Conservation (phyloP, 169 alveolate genomes). For the Eimeria nieschulzi region DNA sequence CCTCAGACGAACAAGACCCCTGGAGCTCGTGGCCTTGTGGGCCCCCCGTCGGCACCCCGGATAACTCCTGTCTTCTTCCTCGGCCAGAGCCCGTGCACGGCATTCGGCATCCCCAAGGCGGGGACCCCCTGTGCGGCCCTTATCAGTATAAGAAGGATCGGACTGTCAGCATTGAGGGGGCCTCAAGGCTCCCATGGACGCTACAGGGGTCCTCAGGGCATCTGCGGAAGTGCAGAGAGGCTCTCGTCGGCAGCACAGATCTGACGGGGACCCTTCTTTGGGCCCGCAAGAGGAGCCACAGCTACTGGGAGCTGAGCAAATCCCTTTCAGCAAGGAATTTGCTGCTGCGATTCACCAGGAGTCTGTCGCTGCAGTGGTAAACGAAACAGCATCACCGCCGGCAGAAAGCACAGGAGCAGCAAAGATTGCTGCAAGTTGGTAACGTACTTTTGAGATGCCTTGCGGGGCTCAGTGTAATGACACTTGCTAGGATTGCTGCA, state of each 20-base stretch:
- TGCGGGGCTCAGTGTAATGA: no score
- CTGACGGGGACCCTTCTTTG: conserved; percentile 42
- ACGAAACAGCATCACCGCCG: background rate
- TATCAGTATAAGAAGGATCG: background rate
- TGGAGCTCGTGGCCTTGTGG: conserved; percentile 62
- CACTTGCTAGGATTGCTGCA: no score
- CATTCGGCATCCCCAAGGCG: no score
- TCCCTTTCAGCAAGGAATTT: conserved; percentile 10
- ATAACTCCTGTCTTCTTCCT: no score
- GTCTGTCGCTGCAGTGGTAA: conserved; percentile 64
- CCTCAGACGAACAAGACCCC: background rate
- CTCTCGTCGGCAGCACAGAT: conserved; percentile 32
- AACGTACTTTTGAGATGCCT: no score
- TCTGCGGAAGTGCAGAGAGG: conserved; percentile 31
- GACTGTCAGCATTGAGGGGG: background rate
- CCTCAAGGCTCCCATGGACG: background rate
- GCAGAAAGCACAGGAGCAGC: background rate
- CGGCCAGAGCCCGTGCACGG: no score
- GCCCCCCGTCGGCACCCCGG: background rate
- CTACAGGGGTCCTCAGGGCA: conserved; percentile 12
- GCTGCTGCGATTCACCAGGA: conserved; percentile 28
- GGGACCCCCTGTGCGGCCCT: no score
- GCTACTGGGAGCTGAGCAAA: conserved; percentile 46
- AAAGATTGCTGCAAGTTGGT: no score
- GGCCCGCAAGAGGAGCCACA: conserved; percentile 60